phyloP scores from a whole-genome alignment of 169 alveolate species.

The Eimeria falciformis region DNA sequence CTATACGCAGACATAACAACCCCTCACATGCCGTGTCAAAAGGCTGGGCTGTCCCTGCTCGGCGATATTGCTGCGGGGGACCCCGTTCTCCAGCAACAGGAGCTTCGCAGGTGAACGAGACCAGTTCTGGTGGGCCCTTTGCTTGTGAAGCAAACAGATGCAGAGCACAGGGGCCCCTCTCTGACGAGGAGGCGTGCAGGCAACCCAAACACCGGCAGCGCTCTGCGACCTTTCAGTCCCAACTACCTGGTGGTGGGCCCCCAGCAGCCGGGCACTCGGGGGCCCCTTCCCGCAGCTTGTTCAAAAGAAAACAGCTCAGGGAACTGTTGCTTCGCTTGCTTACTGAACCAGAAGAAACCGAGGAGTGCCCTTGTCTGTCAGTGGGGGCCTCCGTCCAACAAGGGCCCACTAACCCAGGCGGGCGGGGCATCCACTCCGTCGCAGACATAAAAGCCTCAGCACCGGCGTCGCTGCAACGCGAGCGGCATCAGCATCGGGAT shows the following conservation, averaged over 20 bases:
- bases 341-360: not conserved
- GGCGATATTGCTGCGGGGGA: not conserved
- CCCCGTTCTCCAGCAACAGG: not conserved
- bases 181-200: not conserved
- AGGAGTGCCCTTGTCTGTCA: not conserved
- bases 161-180: too few species aligned
- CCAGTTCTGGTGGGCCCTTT: too few species aligned
- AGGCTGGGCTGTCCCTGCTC: not conserved
- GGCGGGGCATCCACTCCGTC: not conserved
- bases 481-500: not conserved
- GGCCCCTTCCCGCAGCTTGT: not conserved
- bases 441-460: not conserved
- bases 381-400: not conserved
- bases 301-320: not conserved
- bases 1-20: too few species aligned
- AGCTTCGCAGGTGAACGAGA: too few species aligned
- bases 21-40: too few species aligned
- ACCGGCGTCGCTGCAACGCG: not conserved
- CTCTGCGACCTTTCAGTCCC: not conserved
- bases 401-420: not conserved
- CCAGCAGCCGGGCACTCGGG: not conserved
- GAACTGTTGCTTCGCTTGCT: conserved; percentile 16
- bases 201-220: conserved; percentile 2
- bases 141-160: too few species aligned
- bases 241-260: not conserved